Conservation (phyloP, 169 alveolate genomes). For the Cryptosporidium ubiquitum region DNA sequence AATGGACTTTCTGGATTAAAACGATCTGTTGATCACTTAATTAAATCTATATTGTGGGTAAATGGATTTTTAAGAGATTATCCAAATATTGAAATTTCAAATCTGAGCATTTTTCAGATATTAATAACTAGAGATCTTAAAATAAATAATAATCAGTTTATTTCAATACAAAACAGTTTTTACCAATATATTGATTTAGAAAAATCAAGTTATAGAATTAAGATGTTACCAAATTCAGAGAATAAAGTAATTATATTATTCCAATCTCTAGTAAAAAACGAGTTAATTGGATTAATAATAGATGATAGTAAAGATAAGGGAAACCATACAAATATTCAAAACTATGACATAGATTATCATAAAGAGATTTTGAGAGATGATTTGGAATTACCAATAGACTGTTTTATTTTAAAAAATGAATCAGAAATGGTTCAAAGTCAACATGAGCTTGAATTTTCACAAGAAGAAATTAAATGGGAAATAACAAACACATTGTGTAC, state of each 20-base stretch:
- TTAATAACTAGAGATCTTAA: not conserved
- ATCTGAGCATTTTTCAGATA: not conserved
- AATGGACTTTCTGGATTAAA: not conserved
- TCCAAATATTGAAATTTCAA: not conserved
- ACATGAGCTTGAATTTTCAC: not conserved
- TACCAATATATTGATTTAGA: not conserved
- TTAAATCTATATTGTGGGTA: constrained; percentile 1
- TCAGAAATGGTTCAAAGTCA: not conserved
- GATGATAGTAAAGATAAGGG: not conserved
- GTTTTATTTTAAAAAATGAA: not conserved
- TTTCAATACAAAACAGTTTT: constrained; percentile 5
- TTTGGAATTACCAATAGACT: not conserved
- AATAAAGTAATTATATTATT: constrained; percentile 5
- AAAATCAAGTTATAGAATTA: not conserved
- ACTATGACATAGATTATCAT: not conserved
- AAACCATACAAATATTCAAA: not conserved
- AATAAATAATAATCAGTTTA: constrained; percentile 1
- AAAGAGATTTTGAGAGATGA: not conserved
- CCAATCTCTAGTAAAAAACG: not conserved
- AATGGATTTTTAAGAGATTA: not conserved
- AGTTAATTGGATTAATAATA: not conserved
- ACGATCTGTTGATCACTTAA: not conserved
- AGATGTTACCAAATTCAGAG: not conserved
- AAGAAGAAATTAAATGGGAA: not conserved
- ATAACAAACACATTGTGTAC: not conserved